phyloP scores from a whole-genome alignment of 2,329 filamentous ascomycete species.

The Chaetomium sp. region DNA sequence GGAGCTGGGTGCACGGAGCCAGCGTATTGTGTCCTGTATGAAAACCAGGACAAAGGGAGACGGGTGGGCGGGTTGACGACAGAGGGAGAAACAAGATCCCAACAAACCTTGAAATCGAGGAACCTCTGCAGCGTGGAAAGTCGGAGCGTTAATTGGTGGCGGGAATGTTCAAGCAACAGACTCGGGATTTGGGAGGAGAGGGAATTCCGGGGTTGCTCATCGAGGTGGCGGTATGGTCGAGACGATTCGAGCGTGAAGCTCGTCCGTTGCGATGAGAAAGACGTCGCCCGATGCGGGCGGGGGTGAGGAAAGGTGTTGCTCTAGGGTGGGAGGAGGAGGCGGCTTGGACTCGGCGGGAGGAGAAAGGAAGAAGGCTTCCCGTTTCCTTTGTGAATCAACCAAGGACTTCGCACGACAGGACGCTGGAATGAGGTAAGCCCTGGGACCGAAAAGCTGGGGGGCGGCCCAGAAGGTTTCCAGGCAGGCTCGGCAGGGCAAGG shows the following conservation, averaged over 20 bases:
- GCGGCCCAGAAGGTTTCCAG: background rate
- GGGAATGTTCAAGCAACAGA: background rate
- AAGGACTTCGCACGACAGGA: constrained; percentile 1
- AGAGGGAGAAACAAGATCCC: too few relatives aligned
- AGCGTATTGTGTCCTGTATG: too few relatives aligned
- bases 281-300: background rate
- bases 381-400: constrained; percentile 5
- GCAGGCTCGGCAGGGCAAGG: background rate
- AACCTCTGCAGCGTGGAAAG: background rate
- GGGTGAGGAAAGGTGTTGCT: background rate
- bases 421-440: constrained; percentile 2
- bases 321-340: background rate
- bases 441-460: constrained; percentile 8
- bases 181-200: background rate
- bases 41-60: too few relatives aligned
- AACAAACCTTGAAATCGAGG: too few relatives aligned
- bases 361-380: background rate
- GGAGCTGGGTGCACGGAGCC: too few relatives aligned
- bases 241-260: too few relatives aligned
- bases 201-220: background rate
- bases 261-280: too few relatives aligned
- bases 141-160: background rate
- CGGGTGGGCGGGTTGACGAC: too few relatives aligned
- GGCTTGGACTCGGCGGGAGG: background rate
- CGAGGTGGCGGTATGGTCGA: background rate